Base-by-base conservation (phyloP, 202 grass and related monocot species). In the Zizania palustris region DNA sequence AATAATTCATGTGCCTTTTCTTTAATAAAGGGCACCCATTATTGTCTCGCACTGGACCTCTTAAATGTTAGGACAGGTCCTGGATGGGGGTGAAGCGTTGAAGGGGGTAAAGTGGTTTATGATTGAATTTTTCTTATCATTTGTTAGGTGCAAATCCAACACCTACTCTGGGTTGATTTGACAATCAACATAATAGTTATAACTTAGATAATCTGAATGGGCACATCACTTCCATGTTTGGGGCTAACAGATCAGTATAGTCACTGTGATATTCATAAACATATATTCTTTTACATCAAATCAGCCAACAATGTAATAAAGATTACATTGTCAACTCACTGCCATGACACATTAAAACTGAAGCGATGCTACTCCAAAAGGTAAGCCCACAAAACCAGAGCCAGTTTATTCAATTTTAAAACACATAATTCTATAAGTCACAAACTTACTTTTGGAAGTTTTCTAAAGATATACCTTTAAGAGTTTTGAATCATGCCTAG, bases 401-500 rank as follows among this genome's bases (percentile, higher is more conserved):
- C 37, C 3, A 73, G 53, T 59, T 83, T 73, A 72, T 78, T 28
- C 61, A 63, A 60, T 41, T 41, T 7, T 9, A 20, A 60, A 70
- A 69, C 75, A 22, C 40, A 69, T 28, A 63, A 19, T 69, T 64
- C n/a, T 33, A 60, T 74, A 75, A 45, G 63, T 69, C 9, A 69
- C 44, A 74, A 69, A 83, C 54, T 41, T 87, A 63, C 44, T 56
- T 79, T 21, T 49, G 42, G 21, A 75, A 88, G 3, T 75, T 71
- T 15, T n/a, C 65, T 63, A 85, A 39, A 62, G 33, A 80, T 62
- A 78, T 86, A 99, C 92, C 89, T 99, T 95, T 65, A 83, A 80
- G 80, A 77, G 55, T 72, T 95, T 89, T 16, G 71, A 37, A 85
- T 95, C 89, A 36, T 95, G 87, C 75, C 89, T 95, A 85, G 83